phyloP scores from a whole-genome alignment of 1,284 basidiomycete species.

The Rhodotorula sp. region DNA sequence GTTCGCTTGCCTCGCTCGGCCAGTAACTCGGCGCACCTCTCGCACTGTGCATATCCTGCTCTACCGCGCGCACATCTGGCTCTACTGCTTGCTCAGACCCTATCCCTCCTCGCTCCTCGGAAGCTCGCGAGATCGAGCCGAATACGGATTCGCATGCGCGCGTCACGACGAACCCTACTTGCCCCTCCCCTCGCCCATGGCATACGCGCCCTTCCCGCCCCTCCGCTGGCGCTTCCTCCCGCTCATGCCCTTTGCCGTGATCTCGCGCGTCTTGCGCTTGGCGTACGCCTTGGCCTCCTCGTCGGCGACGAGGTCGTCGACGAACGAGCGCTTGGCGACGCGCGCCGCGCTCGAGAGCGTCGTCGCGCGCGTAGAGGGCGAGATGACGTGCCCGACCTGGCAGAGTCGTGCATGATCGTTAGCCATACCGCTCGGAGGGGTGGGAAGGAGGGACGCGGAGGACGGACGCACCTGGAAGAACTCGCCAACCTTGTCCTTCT shows the following conservation, averaged over 20 bases:
- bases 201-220: constrained; percentile 17
- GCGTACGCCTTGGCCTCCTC: constrained; percentile 82
- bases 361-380: constrained; percentile 73
- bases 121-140: neutral
- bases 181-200: constrained; percentile 20
- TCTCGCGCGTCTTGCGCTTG: constrained; percentile 67
- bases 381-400: constrained; percentile 84
- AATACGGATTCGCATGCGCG: neutral
- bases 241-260: constrained; percentile 34
- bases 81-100: too few species aligned
- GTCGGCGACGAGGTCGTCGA: constrained; percentile 86
- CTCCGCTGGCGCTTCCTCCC: constrained; percentile 35
- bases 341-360: constrained; percentile 65
- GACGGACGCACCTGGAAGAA: constrained; percentile 72
- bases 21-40: too few species aligned
- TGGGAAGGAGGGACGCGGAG: constrained; percentile 10
- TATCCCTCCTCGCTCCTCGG: neutral
- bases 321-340: constrained; percentile 74
- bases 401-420: too few species aligned
- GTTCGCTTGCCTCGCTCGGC: too few species aligned
- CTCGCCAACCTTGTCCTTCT: constrained; percentile 69
- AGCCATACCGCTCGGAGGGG: too few species aligned
- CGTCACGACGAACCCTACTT: neutral
- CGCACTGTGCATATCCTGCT: too few species aligned
- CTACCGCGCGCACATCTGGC: too few species aligned